Evolutionary conservation across 129 eudicot genomes (phyloP).

Genomic region (Solidago caesia): DNA sequence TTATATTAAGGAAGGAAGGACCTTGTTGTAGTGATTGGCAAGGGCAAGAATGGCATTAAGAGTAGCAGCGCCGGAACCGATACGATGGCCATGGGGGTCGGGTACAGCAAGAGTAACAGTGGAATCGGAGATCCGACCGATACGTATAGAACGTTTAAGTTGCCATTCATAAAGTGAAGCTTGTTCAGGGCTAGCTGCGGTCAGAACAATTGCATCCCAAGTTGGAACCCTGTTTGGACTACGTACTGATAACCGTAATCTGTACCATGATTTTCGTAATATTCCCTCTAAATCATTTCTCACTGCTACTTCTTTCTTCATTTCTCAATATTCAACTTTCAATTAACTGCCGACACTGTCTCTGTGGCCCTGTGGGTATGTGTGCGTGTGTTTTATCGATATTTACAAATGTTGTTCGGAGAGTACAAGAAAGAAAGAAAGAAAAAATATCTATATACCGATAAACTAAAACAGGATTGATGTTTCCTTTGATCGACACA

Average conservation of each 20-base stretch:
- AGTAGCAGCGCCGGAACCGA: constrained; percentile 97
- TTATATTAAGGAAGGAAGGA: not conserved
- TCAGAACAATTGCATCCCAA: constrained; percentile 89
- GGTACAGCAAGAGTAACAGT: constrained; percentile 92
- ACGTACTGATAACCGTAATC: constrained; percentile 69
- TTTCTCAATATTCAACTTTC: not conserved
- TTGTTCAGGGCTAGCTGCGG: constrained; percentile 97
- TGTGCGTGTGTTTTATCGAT: too few relatives aligned
- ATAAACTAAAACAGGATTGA: too few relatives aligned
- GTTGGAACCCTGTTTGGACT: constrained; percentile 77
- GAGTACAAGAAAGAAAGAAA: too few relatives aligned
- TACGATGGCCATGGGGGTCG: constrained; percentile 79
- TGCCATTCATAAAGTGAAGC: constrained; percentile 87
- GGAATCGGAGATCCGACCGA: constrained; percentile 69
- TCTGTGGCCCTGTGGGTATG: too few relatives aligned
- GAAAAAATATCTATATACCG: too few relatives aligned
- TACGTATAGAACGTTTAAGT: constrained; percentile 62
- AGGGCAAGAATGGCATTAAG: constrained; percentile 69
- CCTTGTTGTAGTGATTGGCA: constrained; percentile 48
- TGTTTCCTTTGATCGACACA: too few relatives aligned
- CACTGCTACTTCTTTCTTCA: constrained; percentile 30
- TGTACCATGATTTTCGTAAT: constrained; percentile 84
- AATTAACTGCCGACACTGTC: too few relatives aligned
- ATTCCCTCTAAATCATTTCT: constrained; percentile 37
- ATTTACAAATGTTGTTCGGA: too few relatives aligned